Conservation (phyloP, 1,284 basidiomycete genomes). For the Trametes polyzona region DNA sequence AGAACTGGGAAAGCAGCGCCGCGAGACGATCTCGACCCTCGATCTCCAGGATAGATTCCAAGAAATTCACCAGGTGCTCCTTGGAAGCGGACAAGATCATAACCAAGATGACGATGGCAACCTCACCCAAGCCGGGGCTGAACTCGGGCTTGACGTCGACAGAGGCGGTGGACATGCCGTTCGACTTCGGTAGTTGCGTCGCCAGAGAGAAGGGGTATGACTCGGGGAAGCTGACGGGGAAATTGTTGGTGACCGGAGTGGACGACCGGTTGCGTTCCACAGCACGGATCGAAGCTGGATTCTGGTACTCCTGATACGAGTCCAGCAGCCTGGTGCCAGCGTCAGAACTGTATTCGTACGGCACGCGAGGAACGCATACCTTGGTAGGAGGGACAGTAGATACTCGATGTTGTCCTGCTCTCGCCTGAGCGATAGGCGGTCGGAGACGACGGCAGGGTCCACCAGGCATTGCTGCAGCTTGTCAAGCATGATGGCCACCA, state of each 20-base stretch:
- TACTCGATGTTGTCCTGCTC: conserved; percentile 96
- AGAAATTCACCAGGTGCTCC: conserved; percentile 79
- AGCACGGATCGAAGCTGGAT: conserved; percentile 63
- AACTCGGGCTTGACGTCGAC: conserved; percentile 58
- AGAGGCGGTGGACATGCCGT: conserved; percentile 47
- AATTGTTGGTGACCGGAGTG: conserved; percentile 60
- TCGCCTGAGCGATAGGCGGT: conserved; percentile 66
- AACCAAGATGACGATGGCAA: conserved; percentile 84
- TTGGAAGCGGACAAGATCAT: conserved; percentile 81
- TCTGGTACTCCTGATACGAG: conserved; percentile 86
- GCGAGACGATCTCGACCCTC: conserved; percentile 85
- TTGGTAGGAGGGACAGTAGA: conserved; percentile 84
- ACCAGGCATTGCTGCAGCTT: conserved; percentile 84
- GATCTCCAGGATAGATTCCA: conserved; percentile 82
- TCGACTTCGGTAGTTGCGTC: conserved; percentile 62
- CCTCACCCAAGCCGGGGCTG: conserved; percentile 85
- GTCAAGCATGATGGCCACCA: conserved; percentile 90
- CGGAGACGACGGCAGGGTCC: conserved; percentile 63
- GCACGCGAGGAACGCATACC: conserved; percentile 47
- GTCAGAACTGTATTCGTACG: conserved; percentile 13
- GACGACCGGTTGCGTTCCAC: conserved; percentile 72
- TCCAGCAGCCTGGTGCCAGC: conserved; percentile 66
- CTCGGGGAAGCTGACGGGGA: conserved; percentile 90
- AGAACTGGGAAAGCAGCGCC: conserved; percentile 74
- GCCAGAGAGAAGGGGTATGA: conserved; percentile 92